Base-by-base conservation (phyloP, 768 basidiomycete genomes). In the Astraeus odoratus region DNA sequence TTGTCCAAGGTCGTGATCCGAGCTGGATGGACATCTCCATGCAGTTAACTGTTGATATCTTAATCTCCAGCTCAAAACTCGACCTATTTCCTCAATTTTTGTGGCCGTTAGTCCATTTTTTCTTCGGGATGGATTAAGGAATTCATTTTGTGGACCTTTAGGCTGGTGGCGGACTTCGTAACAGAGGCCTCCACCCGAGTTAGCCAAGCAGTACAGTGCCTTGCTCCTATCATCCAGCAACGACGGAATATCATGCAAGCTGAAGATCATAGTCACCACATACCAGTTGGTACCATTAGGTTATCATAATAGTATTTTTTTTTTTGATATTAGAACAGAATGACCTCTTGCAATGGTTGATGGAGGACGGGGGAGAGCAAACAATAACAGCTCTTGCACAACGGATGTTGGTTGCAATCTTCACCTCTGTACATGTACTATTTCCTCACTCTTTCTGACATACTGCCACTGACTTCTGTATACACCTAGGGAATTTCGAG, bases 1-100 rank as follows among this genome's bases (percentile, higher is more conserved):
- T 41, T 15, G n/a, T n/a, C n/a, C n/a, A 4, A 73, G 71, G 70
- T 49, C 61, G 69, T 10, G 48, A 71, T 40, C 47, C 55, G 8
- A 64, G 60, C 5, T 72, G 67, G 46, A 41, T 47, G 5, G 45
- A 41, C 26, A 47, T 67, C 20, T 57, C 50, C n/a, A 56, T 65
- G 35, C 43, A 55, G 1, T 66, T 60, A 47, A 53, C 69, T 1
- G 19, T 58, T 1, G 55, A 63, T 25, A 54, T 68, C 8, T 24
- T 52, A 9, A 49, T 37, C 7, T 55, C 45, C 9, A 50, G 47
- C 0, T 18, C 18, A 1, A 16, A 63, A 6, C 38, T 70, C 19
- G 50, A 47, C 8, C 16, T 60, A 0, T 58, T 69, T 24, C 74
- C 72, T 4, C 27, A 33, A 1, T 56, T 63, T 29, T 29, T 70